Evolutionary conservation across 2,329 filamentous ascomycete genomes (phyloP).

Genomic region (Penicillium sp.): DNA sequence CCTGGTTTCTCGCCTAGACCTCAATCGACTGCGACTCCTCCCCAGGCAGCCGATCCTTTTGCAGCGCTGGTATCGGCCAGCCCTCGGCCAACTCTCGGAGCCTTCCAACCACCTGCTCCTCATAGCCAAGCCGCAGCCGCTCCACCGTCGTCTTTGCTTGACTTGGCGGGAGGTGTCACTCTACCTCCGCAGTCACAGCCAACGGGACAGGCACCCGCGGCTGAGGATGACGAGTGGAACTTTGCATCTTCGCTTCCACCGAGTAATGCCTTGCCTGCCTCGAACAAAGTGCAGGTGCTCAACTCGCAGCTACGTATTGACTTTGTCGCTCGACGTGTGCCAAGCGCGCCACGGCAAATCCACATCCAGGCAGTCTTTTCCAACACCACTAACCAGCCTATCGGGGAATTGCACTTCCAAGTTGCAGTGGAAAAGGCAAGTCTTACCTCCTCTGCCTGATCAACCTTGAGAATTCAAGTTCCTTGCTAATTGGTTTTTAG

Average conservation of each 20-base stretch:
- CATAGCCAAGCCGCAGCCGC: constrained; percentile 26
- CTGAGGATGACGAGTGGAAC: constrained; percentile 88
- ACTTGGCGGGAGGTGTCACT: constrained; percentile 32
- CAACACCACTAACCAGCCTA: constrained; percentile 71
- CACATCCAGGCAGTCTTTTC: constrained; percentile 79
- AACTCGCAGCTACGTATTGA: constrained; percentile 73
- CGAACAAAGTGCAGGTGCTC: constrained; percentile 68
- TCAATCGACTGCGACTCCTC: constrained; percentile 39
- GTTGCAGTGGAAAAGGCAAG: constrained; percentile 88
- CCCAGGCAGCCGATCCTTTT: constrained; percentile 61
- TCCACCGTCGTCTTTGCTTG: constrained; percentile 38
- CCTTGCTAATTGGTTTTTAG: constrained; percentile 12
- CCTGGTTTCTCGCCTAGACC: constrained; percentile 44
- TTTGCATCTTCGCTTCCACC: constrained; percentile 85
- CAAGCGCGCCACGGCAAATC: constrained; percentile 60
- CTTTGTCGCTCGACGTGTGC: constrained; percentile 68
- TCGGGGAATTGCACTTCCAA: constrained; percentile 85
- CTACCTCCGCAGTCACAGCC: constrained; percentile 27
- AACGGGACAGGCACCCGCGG: constrained; percentile 39
- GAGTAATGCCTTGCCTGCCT: constrained; percentile 56
- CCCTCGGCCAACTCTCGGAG: constrained; percentile 51
- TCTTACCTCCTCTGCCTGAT: not conserved
- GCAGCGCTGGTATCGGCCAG: constrained; percentile 58
- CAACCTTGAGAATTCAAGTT: not conserved
- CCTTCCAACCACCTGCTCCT: constrained; percentile 37